Base-by-base conservation (phyloP, 345 rosid genomes). In the Arabis hirsuta region DNA sequence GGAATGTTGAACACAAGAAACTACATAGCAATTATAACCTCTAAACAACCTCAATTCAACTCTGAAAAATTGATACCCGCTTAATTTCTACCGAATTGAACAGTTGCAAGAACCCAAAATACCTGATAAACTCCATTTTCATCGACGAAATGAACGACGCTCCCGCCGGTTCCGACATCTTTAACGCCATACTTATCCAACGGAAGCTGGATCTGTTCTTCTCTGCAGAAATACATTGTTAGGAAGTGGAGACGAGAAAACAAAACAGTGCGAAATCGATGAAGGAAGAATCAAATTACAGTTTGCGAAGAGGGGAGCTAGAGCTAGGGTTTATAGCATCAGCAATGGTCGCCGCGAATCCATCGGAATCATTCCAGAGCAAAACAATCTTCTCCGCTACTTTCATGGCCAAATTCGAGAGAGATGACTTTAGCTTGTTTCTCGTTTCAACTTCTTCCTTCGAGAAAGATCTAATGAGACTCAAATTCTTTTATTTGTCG, bases 111-210 rank as follows among this genome's bases (percentile, higher is more conserved):
- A 67, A 11, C 9, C 0, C 0, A 55, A 31, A 54, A 20, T 31
- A 6, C 98, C 98, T 82, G 85, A 73, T 71, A 80, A 71, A 73
- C 69, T 55, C 81, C 91, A 56, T 34, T 50, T 16, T 41, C 71
- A 72, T 84, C 89, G 56, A 80, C 62, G 68, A 88, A 90, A 72
- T 92, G 88, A 77, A 80, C 47, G 7, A 88, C 45, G 26, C 78
- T 69, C 26, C 91, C 96, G 22, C 66, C 42, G 29, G 78, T 85
- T 47, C 69, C 82, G 31, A 24, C 44, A 70, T 78, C 81, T 10
- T 57, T 61, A 46, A 85, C 71, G 31, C 93, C 90, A 27, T 81
- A 86, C 12, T 77, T 72, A 41, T 71, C 82, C 63, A 90, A 53
- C 2, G 91, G 71, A 56, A 92, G 79, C 74, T 86, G 77, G 72